phyloP scores from a whole-genome alignment of 2,329 filamentous ascomycete species.

The Lasiodiplodia sp. region DNA sequence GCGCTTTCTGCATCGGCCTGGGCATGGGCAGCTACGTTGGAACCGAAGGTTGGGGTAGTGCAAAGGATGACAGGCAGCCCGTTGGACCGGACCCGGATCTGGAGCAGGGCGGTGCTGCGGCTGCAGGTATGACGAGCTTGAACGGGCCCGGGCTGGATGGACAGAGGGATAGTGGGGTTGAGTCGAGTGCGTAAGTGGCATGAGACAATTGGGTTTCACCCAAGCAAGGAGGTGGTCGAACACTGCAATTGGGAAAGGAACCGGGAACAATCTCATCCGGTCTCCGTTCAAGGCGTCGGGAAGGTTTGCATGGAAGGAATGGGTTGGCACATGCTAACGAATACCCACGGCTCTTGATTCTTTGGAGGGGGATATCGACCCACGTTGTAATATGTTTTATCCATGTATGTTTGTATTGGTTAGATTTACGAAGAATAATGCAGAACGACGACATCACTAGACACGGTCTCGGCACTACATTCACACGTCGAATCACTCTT shows the following conservation, averaged over 20 bases:
- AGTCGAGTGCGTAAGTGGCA: background rate
- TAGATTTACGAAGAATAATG: too few relatives aligned
- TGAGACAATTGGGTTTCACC: background rate
- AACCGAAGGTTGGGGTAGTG: constrained; percentile 52
- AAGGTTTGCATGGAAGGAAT: background rate
- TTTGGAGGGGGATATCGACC: background rate
- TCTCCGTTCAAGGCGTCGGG: background rate
- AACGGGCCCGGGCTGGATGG: constrained; percentile 22
- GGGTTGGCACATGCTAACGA: background rate
- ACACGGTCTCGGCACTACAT: too few relatives aligned
- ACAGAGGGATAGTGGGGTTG: constrained; percentile 6
- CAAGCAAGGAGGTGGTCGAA: background rate
- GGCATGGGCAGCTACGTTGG: constrained; percentile 59
- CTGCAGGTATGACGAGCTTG: background rate
- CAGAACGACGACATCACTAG: too few relatives aligned
- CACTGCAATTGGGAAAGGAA: background rate
- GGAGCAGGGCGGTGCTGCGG: background rate
- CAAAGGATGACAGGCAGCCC: background rate
- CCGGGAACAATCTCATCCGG: background rate
- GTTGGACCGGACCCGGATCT: background rate
- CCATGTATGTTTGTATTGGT: background rate
- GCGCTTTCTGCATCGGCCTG: constrained; percentile 81
- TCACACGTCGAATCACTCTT: background rate
- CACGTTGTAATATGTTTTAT: background rate
- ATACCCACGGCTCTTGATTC: background rate